phyloP scores from a whole-genome alignment of 495 filamentous ascomycete genomes.

The Penicillium bialowiezense region DNA sequence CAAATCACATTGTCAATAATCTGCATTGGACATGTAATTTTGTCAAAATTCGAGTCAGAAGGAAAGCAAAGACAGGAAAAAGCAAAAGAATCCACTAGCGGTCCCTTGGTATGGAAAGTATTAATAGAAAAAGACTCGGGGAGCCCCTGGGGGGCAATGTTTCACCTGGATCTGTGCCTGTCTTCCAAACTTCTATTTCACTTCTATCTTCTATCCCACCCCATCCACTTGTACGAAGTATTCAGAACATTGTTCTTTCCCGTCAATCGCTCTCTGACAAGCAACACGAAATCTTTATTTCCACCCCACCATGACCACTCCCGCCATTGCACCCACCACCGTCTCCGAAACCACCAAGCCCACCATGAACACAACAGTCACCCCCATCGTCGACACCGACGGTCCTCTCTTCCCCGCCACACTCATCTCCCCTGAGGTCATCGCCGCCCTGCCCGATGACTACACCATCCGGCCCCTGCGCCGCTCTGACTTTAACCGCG shows the following conservation, averaged over 20 bases:
- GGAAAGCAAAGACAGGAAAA: too few relatives aligned
- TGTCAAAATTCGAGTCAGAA: background rate
- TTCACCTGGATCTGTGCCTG: conserved; percentile 4
- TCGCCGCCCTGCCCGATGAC: conserved; percentile 67
- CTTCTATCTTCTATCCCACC: background rate
- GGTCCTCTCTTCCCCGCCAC: conserved; percentile 69
- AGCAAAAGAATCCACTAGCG: background rate
- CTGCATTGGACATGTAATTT: too few relatives aligned
- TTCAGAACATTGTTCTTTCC: too few relatives aligned
- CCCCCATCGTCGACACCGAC: conserved; percentile 48
- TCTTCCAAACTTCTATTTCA: background rate
- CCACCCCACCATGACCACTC: conserved; percentile 13
- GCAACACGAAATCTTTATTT: background rate
- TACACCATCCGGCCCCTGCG: conserved; percentile 82
- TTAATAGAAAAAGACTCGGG: conserved; percentile 1
- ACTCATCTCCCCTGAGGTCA: conserved; percentile 75
- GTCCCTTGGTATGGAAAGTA: conserved; percentile 1
- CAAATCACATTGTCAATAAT: background rate
- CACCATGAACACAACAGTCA: conserved; percentile 32
- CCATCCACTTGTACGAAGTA: too few relatives aligned
- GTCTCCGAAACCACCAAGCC: conserved; percentile 16
- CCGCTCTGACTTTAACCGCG: conserved; percentile 67
- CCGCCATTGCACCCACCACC: conserved; percentile 12
- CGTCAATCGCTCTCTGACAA: conserved; percentile 18
- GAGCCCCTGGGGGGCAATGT: conserved; percentile 2